phyloP scores from a whole-genome alignment of 305 asterid genomes.

The Striga hermonthica region DNA sequence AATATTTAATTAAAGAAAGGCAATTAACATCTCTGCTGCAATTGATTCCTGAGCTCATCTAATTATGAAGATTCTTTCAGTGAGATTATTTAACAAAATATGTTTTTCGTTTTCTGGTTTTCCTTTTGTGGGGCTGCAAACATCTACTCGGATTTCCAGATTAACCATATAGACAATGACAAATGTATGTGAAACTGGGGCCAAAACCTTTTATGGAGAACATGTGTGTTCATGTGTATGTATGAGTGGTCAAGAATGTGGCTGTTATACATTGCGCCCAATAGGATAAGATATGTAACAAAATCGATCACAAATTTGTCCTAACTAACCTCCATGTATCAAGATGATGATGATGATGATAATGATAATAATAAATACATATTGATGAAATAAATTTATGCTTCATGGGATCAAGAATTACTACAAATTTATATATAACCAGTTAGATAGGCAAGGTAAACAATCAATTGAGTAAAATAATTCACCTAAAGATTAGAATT shows the following conservation, averaged over 20 bases:
- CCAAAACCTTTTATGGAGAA: not conserved
- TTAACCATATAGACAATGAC: not conserved
- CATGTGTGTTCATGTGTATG: slow-evolving; percentile 5
- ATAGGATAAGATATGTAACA: slow-evolving; percentile 5
- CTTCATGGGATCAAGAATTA: too few relatives aligned
- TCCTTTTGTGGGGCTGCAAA: not conserved
- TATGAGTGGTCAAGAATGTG: not conserved
- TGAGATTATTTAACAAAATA: not conserved
- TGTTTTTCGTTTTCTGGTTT: not conserved
- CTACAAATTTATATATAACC: too few relatives aligned
- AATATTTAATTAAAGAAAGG: not conserved
- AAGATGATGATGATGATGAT: not conserved
- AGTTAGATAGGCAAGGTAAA: too few relatives aligned
- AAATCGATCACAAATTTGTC: not conserved
- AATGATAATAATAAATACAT: too few relatives aligned
- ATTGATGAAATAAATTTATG: too few relatives aligned
- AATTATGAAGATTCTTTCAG: not conserved
- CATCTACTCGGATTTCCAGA: not conserved
- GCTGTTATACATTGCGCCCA: not conserved
- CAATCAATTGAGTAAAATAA: too few relatives aligned
- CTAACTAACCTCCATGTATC: not conserved
- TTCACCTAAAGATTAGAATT: not conserved
- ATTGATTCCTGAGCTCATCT: slow-evolving; percentile 44
- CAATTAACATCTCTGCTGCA: slow-evolving; percentile 35
- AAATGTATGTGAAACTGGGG: not conserved